Conservation (phyloP, 371 early-diverging fungal species). For the Catenaria anguillulae region DNA sequence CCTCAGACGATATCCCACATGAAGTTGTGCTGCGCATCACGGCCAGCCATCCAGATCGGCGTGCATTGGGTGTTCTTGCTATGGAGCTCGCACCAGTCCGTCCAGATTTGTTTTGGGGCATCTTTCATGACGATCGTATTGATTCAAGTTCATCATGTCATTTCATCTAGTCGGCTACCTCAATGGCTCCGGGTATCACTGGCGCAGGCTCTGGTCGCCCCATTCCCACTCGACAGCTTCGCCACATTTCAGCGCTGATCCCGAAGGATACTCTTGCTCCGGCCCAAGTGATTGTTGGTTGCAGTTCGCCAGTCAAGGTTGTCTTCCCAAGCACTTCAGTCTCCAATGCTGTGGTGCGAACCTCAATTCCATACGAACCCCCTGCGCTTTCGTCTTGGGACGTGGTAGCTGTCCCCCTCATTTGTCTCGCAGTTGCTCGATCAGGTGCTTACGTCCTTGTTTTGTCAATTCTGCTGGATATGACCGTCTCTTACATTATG, state of each 20-base stretch:
- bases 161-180: conserved; percentile 56
- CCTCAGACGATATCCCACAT: conserved; percentile 23
- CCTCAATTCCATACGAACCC: no score
- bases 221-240: conserved; percentile 43
- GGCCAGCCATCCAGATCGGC: conserved; percentile 38
- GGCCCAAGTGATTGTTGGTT: no score
- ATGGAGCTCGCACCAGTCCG: conserved; percentile 50
- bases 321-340: no score
- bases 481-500: no score
- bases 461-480: no score
- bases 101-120: background rate
- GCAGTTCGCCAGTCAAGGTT: no score
- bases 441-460: no score
- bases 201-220: conserved; percentile 43
- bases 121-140: background rate
- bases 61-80: conserved; percentile 39
- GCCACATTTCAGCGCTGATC: conserved; percentile 47
- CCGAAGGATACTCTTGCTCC: conserved; percentile 30
- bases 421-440: conserved; percentile 47
- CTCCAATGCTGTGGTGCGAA: no score
- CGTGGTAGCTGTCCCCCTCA: conserved; percentile 29
- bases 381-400: no score
- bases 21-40: conserved; percentile 51
- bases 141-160: no score
- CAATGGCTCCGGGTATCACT: conserved; percentile 60